These are phyloP conservation scores for Coleophoma crateriformis DNA, from an alignment of 2,329 filamentous ascomycete species.

Conservation along the genomic window DNA sequence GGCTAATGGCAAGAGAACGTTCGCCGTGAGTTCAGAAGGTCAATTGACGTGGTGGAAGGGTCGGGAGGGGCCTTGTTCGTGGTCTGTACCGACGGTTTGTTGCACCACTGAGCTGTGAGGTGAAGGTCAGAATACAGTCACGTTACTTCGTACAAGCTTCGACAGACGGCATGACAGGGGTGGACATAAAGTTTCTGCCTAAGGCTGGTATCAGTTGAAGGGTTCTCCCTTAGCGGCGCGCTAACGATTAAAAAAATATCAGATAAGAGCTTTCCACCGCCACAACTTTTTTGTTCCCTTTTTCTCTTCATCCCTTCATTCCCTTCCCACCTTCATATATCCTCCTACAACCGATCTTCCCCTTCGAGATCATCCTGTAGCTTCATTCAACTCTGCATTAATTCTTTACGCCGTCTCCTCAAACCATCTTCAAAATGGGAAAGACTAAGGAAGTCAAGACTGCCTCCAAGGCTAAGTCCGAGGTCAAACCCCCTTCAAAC, in stretches of 20 bases:
- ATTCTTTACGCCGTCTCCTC: not conserved
- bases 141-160: not conserved
- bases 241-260: slow-evolving; percentile 13
- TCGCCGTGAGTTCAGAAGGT: not conserved
- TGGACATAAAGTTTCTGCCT: not conserved
- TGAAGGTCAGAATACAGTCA: not conserved
- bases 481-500: slow-evolving; percentile 41
- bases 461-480: slow-evolving; percentile 41
- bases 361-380: no score
- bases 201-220: not conserved
- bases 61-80: not conserved
- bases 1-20: not conserved
- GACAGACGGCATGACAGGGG: no score
- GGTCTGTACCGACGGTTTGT: not conserved
- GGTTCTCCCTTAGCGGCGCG: slow-evolving; percentile 4
- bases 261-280: slow-evolving; percentile 23
- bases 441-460: slow-evolving; percentile 61
- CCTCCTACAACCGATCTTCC: no score
- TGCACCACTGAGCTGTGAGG: not conserved
- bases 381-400: not conserved
- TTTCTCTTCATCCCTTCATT: slow-evolving; percentile 7
- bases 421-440: slow-evolving; percentile 45
- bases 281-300: slow-evolving; percentile 11
- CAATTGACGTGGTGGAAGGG: not conserved
- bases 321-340: not conserved